Evolutionary conservation across 257 asterid genomes (phyloP), one percentile per base, ranked within the genome.

Genomic region (Capsicum baccatum): DNA sequence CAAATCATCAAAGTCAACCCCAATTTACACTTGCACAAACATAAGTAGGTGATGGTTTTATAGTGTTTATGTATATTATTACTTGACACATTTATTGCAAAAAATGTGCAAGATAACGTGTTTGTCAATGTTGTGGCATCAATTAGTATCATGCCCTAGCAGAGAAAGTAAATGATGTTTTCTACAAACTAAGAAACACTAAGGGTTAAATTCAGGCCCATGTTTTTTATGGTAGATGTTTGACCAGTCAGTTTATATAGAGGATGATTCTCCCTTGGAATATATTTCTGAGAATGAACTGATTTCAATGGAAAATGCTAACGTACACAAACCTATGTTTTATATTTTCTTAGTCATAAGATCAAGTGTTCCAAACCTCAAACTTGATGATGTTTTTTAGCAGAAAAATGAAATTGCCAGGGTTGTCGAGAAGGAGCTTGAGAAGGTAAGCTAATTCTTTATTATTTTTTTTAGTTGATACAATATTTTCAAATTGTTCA

Each of bases 341-440:
- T 50, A 13, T 76, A 3, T 76, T 26, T 68, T 19, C 37, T 62
- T 84, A 89, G 91, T 74, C 55, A 87, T 89, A 19, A 87, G 90
- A 56, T 90, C 89, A 9, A 89, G 86, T 81, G 90, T 89, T 68
- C 91, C 90, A 39, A 89, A 85, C 62, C 76, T 83, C 70, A 56
- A 68, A 52, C 82, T 89, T 55, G 91, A 87, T 85, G 83, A 78
- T 35, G 83, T 80, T 8, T 89, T 87, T 50, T 89, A 89, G 74
- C 91, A 89, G 82, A 89, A 87, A 82, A 85, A 89, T 64, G 90
- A 89, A 21, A 84, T 89, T 50, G 91, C 90, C n/a, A 89, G 64
- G 59, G 90, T 87, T 81, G 90, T 89, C 14, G 90, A 87, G 69
- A 81, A 89, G 4, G 90, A 89, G 85, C 91, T 89, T 15, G 91